A percentile compares a stretch with the other conserved stretches of the same genome.
Evolutionary conservation across 1,284 basidiomycete genomes (phyloP).

Genomic region (Moesziomyces parantarcticus): DNA sequence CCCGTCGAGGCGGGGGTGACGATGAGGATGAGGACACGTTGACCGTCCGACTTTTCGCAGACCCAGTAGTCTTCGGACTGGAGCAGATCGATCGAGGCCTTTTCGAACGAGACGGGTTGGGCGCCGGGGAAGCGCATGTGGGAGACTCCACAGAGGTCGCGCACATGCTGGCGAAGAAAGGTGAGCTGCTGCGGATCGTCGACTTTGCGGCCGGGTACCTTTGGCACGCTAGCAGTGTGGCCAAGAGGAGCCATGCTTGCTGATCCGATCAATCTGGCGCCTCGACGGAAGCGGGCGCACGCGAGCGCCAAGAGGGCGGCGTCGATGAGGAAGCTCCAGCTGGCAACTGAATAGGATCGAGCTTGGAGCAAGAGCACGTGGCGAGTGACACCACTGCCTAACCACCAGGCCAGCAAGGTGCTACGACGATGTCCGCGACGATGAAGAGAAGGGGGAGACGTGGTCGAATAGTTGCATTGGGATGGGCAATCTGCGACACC

Average conservation of each 20-base stretch:
- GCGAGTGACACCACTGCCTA: too few relatives aligned
- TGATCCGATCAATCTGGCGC: not conserved
- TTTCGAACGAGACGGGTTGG: constrained; percentile 62
- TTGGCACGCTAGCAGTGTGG: constrained; percentile 42
- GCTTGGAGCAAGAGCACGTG: too few relatives aligned
- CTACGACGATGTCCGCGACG: too few relatives aligned
- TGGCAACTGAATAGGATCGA: too few relatives aligned
- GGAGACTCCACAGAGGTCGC: constrained; percentile 39
- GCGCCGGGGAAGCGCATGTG: constrained; percentile 56
- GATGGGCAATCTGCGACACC: too few relatives aligned
- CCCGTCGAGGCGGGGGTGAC: constrained; percentile 72
- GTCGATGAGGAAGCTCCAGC: too few relatives aligned
- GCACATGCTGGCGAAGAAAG: constrained; percentile 43
- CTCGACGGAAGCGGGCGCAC: not conserved
- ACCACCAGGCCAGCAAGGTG: too few relatives aligned
- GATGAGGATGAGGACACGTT: constrained; percentile 88
- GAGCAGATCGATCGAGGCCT: constrained; percentile 43
- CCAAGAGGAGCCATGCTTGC: constrained; percentile 43
- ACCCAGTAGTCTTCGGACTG: constrained; percentile 81
- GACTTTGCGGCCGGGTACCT: constrained; percentile 42
- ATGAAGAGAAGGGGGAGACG: too few relatives aligned
- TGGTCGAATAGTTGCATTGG: too few relatives aligned
- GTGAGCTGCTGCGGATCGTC: constrained; percentile 30
- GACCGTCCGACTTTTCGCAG: constrained; percentile 98
- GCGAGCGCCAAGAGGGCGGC: too few relatives aligned